Base-by-base conservation (phyloP, 768 basidiomycete genomes). In the Inosperma sp. region DNA sequence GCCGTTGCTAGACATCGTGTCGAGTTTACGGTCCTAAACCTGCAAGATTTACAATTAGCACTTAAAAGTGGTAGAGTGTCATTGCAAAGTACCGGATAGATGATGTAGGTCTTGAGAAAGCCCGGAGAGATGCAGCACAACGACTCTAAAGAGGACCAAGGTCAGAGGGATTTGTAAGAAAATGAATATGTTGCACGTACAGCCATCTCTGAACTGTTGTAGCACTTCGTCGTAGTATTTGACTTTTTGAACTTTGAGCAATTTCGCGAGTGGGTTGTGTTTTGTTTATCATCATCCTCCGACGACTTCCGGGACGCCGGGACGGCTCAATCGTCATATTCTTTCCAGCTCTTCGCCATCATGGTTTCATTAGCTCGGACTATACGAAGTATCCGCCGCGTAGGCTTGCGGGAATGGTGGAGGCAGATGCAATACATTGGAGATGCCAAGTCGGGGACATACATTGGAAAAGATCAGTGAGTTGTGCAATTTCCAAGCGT, bases 401-500 rank as follows among this genome's bases (percentile, higher is more conserved):
- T 81, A 16, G 93, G 93, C 14, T 63, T 91, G 39, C 77, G 79
- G 57, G 86, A 92, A 70, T 96, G 90, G 89, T 93, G 86, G 84
- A 82, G 83, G 58, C 86, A 92, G 63, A 72, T 93, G 80, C 86
- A 93, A 62, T 93, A 94, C 65, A 95, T 96, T 53, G 88, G 93
- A 33, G 94, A 97, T 60, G 91, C 90, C 49, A 98, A 97, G 69
- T 82, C 79, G 9, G 95, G 95, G 9, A 74, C 74, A 57, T 76
- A 78, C 46, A 71, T 88, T 31, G 92, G 92, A 42, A 74, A 72
- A 40, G 92, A 95, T 75, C 84, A 86, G 93, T 96, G 61, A 57
- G 90, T 84, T 49, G 49, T n/a, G n/a, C n/a, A 35, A 41, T 46
- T 35, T 31, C 27, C 52, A 26, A 26, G 23, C 46, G 33, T 48